Base-by-base conservation (phyloP, 2,329 filamentous ascomycete species). In the Bipolaris gigantea region DNA sequence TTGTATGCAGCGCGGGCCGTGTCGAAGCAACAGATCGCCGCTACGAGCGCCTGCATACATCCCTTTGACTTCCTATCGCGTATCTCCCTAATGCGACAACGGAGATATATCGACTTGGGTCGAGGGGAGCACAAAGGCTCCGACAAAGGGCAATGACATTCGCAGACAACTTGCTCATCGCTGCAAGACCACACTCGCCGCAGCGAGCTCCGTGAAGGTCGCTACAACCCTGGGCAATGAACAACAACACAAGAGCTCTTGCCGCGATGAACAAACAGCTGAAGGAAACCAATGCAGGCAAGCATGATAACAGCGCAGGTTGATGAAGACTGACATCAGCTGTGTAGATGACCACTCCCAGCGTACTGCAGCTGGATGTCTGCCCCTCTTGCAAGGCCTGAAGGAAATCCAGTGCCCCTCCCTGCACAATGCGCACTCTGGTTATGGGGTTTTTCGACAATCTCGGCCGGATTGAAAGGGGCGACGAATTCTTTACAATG, bases 301-400 rank as follows among this genome's bases (percentile, higher is more conserved):
- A 51, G 25, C 38, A 15, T n/a, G 30, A 42, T 9, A 33, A 11
- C 18, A 27, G 42, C n/a, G 25, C 38, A 48, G 32, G 27, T 18
- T 10, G 27, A n/a, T 21, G n/a, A 30, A 41, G 16, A 25, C 48
- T 48, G 42, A 55, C 15, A 15, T 4, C 7, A 11, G 21, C 35
- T 11, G 4, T 36, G 23, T 39, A 47, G 43, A 30, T 38, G n/a
- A n/a, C 18, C 8, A 35, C 7, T 16, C 32, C 11, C 33, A 19
- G 46, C 21, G 16, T 34, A 39, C 39, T 15, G 19, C 32, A 33
- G 30, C 43, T 13, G 33, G 18, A 32, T 13, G 6, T n/a, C 27
- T 25, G 21, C 33, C 25, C 38, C 42, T 34, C 48, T 43, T 21
- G 39, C 39, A 50, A 38, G 38, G 43, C 46, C 41, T 32, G 23